phyloP scores from a whole-genome alignment of 2,329 filamentous ascomycete genomes.

The Grosmannia huntii region DNA sequence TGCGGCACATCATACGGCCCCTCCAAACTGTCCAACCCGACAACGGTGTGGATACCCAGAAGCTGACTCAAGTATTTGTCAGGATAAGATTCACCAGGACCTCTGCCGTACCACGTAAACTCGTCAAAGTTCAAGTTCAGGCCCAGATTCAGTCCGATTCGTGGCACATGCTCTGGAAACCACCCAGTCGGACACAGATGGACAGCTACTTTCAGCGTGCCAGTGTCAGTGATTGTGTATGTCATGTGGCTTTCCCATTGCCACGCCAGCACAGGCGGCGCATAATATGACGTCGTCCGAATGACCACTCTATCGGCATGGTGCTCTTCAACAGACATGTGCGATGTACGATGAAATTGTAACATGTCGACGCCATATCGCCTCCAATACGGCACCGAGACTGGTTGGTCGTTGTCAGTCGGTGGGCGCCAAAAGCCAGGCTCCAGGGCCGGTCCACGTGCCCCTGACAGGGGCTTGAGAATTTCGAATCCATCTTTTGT shows the following conservation, averaged over 20 bases:
- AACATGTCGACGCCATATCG: slow-evolving; percentile 34
- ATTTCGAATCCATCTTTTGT: slow-evolving; percentile 20
- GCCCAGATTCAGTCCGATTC: slow-evolving; percentile 47
- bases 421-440: slow-evolving; percentile 49
- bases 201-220: slow-evolving; percentile 32
- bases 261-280: slow-evolving; percentile 51
- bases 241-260: slow-evolving; percentile 27
- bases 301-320: slow-evolving; percentile 22
- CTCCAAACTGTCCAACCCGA: slow-evolving; percentile 35
- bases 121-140: slow-evolving; percentile 31
- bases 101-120: slow-evolving; percentile 48
- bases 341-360: slow-evolving; percentile 23
- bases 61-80: slow-evolving; percentile 46
- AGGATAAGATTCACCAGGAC: slow-evolving; percentile 50
- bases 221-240: slow-evolving; percentile 26
- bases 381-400: slow-evolving; percentile 44
- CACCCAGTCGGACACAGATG: slow-evolving; percentile 31
- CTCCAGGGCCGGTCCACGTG: slow-evolving; percentile 20
- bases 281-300: slow-evolving; percentile 33
- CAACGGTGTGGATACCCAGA: slow-evolving; percentile 32
- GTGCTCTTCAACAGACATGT: slow-evolving; percentile 4
- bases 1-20: slow-evolving; percentile 54
- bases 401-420: slow-evolving; percentile 50
- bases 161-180: slow-evolving; percentile 41
- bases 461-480: slow-evolving; percentile 12